phyloP scores from a whole-genome alignment of 2,329 filamentous ascomycete genomes.

The Fusarium agapanthi region DNA sequence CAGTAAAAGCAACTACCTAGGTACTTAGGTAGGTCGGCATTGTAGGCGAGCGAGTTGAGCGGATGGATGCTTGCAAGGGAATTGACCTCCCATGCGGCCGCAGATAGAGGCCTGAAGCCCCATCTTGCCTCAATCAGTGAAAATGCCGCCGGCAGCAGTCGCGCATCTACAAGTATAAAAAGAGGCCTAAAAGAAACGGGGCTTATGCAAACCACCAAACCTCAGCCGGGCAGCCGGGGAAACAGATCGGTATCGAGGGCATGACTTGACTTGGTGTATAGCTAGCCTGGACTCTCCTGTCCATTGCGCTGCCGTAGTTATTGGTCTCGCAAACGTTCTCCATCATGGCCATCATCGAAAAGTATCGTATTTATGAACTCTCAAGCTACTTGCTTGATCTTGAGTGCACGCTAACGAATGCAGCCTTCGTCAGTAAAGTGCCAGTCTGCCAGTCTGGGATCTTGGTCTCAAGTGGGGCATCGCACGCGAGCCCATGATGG shows the following conservation, averaged over 20 bases:
- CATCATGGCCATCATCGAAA: neutral
- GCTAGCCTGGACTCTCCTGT: neutral
- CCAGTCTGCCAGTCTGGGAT: neutral
- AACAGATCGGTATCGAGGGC: neutral
- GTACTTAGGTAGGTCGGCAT: neutral
- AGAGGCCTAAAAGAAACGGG: neutral
- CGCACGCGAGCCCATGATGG: conserved; percentile 1
- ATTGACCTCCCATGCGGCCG: neutral
- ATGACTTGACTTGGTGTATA: neutral
- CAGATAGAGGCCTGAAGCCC: neutral
- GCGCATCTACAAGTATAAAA: neutral
- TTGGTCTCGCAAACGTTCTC: neutral
- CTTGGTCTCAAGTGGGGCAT: neutral
- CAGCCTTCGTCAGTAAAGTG: neutral
- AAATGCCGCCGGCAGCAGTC: neutral
- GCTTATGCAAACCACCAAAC: neutral
- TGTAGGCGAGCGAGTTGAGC: neutral
- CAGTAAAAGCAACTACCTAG: neutral
- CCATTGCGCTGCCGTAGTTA: neutral
- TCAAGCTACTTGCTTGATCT: neutral
- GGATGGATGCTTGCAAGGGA: neutral
- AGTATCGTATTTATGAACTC: neutral
- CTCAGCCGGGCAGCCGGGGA: neutral
- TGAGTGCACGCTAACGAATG: neutral
- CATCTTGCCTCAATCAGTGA: neutral